Base-by-base conservation (phyloP, 1,284 basidiomycete genomes). In the Ustilago nuda region DNA sequence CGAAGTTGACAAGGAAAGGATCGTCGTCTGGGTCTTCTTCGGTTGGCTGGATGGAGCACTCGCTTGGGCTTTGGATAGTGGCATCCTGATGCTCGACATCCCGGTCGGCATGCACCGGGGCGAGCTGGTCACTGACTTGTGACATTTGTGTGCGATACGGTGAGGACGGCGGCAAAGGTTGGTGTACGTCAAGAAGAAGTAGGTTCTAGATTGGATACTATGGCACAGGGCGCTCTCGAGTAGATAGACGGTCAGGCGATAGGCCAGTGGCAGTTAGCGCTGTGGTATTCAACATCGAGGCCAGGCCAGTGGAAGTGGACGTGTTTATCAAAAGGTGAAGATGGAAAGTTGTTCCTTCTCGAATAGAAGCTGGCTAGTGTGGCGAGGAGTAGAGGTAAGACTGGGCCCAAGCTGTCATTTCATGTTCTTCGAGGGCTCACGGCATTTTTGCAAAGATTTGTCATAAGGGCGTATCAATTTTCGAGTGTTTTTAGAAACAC, bases 1-100 rank as follows among this genome's bases (percentile, higher is more conserved):
- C 57, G 50, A 70, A 70, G 54, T 70, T 70, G 57, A 64, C 61
- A 8, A 64, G 57, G 39, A 64, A 70, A 2, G 67, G 67, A 17
- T 64, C 61, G 35, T 70, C 61, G n/a, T 70, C 57, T 2, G 63
- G 51, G 30, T 54, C 56, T 5, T 53, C 36, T 8, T 58, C 55
- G 4, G 61, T 39, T 19, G 13, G 51, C 3, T 39, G 50, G 35
- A 56, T 51, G 23, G 67, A 70, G 48, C 7, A 13, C 6, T 64
- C 61, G 35, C 30, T 23, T 12, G 60, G 37, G 39, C 30, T 60
- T 3, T 32, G 8, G 9, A 17, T 23, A n/a, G 27, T 23, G 11
- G 52, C 23, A 36, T 54, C 52, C 15, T 61, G 54, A n/a, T 45
- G 46, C 35, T 68, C 60, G 39, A 56, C 33, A 13, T 61, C 59